Percentiles rank a stretch among this genome's conserved stretches.
phyloP scores from a whole-genome alignment of 768 basidiomycete genomes.

The Hypsizygus marmoreus region DNA sequence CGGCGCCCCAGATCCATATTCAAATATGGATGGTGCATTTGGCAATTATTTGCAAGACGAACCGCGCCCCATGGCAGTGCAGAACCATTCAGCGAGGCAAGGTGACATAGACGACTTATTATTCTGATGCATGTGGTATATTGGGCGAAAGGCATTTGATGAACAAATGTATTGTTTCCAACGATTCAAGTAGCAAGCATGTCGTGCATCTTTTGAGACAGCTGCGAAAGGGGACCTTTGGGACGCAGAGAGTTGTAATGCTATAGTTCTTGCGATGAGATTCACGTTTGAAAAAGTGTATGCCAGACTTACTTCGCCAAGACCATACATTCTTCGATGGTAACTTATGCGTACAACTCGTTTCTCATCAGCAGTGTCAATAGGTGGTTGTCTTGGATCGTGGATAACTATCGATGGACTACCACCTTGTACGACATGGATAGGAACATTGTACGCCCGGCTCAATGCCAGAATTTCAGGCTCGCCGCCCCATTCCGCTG shows the following conservation, averaged over 20 bases:
- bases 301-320: slow-evolving; percentile 93
- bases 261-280: slow-evolving; percentile 38
- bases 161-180: no score
- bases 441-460: slow-evolving; percentile 77
- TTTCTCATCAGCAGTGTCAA: slow-evolving; percentile 28
- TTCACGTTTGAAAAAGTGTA: neutral
- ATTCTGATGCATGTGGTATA: slow-evolving; percentile 37
- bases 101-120: slow-evolving; percentile 69
- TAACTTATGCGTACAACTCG: slow-evolving; percentile 79
- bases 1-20: slow-evolving; percentile 70
- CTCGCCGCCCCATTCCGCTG: slow-evolving; percentile 96
- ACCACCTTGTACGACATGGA: slow-evolving; percentile 88
- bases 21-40: slow-evolving; percentile 77
- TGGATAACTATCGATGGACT: slow-evolving; percentile 85
- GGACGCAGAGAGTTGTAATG: slow-evolving; percentile 89
- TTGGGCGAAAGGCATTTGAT: slow-evolving; percentile 12
- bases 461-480: slow-evolving; percentile 93
- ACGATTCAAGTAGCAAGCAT: slow-evolving; percentile 23
- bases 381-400: slow-evolving; percentile 47
- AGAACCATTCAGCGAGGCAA: slow-evolving; percentile 38
- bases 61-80: slow-evolving; percentile 62
- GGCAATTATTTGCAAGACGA: slow-evolving; percentile 72
- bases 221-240: slow-evolving; percentile 30
- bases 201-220: slow-evolving; percentile 27
- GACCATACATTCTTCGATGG: slow-evolving; percentile 90